A percentile compares a stretch with the other conserved stretches of the same genome.
phyloP scores from a whole-genome alignment of 768 basidiomycete genomes.

The Chlorophyllum brunneum region DNA sequence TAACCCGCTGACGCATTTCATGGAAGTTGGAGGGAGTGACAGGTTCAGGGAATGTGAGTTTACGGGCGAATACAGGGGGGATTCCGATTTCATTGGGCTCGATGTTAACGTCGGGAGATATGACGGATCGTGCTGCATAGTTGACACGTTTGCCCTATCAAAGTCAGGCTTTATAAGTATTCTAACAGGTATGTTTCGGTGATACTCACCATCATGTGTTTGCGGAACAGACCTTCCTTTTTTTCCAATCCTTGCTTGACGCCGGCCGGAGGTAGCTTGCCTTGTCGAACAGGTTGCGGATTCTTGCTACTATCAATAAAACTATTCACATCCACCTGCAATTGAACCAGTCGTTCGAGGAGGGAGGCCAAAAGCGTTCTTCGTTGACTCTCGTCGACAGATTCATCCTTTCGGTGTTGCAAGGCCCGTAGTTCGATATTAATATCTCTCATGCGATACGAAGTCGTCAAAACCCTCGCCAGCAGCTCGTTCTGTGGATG shows the following conservation, averaged over 20 bases:
- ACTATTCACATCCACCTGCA: slow-evolving; percentile 93
- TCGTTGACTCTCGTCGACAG: slow-evolving; percentile 44
- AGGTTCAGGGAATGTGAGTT: slow-evolving; percentile 96
- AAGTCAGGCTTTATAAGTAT: not conserved
- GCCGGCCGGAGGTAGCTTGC: slow-evolving; percentile 87
- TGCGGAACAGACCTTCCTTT: slow-evolving; percentile 97
- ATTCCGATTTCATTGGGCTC: slow-evolving; percentile 98
- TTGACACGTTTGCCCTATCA: slow-evolving; percentile 96
- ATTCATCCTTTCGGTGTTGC: slow-evolving; percentile 51
- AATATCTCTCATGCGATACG: slow-evolving; percentile 74
- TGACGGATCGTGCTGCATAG: slow-evolving; percentile 99
- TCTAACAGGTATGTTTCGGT: not conserved
- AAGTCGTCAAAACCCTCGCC: slow-evolving; percentile 73
- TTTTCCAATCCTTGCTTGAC: slow-evolving; percentile 97
- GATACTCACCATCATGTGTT: slow-evolving; percentile 92
- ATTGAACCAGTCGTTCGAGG: slow-evolving; percentile 79
- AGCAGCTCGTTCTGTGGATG: slow-evolving; percentile 94
- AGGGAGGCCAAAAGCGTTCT: slow-evolving; percentile 62
- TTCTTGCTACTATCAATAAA: slow-evolving; percentile 98
- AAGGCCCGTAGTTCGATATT: slow-evolving; percentile 62
- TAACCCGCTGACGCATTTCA: slow-evolving; percentile 84
- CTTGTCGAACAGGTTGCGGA: slow-evolving; percentile 77
- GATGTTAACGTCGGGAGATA: slow-evolving; percentile 98
- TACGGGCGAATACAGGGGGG: slow-evolving; percentile 94
- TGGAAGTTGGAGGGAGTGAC: slow-evolving; percentile 91